Evolutionary conservation across 1,284 basidiomycete genomes (phyloP).

Genomic region (Athelia sp.): DNA sequence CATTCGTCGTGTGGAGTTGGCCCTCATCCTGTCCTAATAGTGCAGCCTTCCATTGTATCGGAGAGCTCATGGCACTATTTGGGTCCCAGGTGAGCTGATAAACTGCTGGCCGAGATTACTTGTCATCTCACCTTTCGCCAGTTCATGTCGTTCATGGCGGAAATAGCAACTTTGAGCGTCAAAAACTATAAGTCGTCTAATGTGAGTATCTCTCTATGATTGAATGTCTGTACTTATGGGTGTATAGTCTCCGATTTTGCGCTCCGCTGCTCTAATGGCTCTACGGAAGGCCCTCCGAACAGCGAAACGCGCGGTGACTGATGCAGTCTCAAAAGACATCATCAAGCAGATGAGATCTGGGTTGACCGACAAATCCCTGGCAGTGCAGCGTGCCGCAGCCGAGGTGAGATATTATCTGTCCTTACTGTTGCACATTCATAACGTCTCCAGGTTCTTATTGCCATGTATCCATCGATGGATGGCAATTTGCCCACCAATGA

Average conservation of each 20-base stretch:
- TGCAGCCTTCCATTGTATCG: constrained; percentile 77
- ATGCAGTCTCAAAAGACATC: constrained; percentile 77
- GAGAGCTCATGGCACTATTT: constrained; percentile 81
- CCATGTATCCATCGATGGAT: constrained; percentile 58
- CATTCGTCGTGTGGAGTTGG: constrained; percentile 8
- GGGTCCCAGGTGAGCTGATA: constrained; percentile 70
- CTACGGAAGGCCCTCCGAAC: constrained; percentile 74
- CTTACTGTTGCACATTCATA: not conserved
- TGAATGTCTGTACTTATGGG: not conserved
- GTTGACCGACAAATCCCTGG: constrained; percentile 80
- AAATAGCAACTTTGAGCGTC: constrained; percentile 64
- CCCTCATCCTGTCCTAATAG: constrained; percentile 28
- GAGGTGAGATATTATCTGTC: constrained; percentile 43
- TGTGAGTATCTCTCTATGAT: constrained; percentile 33
- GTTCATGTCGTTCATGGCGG: constrained; percentile 94
- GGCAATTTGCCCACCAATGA: constrained; percentile 57
- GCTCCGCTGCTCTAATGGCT: constrained; percentile 77
- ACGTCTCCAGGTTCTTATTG: constrained; percentile 50
- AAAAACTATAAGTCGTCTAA: constrained; percentile 69
- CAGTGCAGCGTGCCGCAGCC: constrained; percentile 83
- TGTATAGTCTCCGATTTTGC: constrained; percentile 70
- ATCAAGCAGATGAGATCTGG: constrained; percentile 77
- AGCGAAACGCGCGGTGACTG: constrained; percentile 81
- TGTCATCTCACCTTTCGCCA: constrained; percentile 29
- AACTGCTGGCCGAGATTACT: not conserved